Conservation (phyloP, 345 rosid species). For the Ailanthus altissimus region DNA sequence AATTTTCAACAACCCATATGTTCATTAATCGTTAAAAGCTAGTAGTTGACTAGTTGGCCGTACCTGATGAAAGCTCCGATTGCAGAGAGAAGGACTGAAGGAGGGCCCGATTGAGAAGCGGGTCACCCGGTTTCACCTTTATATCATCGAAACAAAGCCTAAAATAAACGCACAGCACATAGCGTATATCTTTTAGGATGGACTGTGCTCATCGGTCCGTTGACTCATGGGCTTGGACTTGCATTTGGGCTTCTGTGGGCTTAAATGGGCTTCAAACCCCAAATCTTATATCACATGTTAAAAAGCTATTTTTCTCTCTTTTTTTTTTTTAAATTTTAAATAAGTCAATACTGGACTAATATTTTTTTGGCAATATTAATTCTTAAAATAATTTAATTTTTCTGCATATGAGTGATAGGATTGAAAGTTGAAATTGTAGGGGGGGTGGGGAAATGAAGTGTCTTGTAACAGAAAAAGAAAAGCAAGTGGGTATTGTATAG, state of each 20-base stretch:
- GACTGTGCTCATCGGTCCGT: not conserved
- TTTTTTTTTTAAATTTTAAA: no score
- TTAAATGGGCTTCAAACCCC: not conserved
- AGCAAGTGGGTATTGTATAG: not conserved
- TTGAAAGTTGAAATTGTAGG: not conserved
- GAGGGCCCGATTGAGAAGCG: conserved; percentile 9
- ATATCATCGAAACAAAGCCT: conserved; percentile 10
- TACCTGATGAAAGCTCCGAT: conserved; percentile 17
- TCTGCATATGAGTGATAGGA: not conserved
- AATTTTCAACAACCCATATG: no score
- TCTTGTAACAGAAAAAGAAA: not conserved
- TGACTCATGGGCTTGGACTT: not conserved
- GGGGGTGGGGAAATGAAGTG: not conserved
- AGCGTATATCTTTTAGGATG: not conserved
- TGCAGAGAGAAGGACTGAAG: conserved; percentile 15
- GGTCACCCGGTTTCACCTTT: conserved; percentile 14
- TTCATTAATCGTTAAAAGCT: no score
- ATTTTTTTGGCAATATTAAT: not conserved
- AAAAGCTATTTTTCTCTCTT: not conserved
- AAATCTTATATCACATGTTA: not conserved
- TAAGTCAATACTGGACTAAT: not conserved
- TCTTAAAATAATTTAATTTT: not conserved
- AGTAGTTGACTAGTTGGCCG: not conserved
- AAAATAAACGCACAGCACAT: conserved; percentile 15
- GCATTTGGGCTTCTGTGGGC: not conserved